Base-by-base conservation (phyloP, 192 early-diverging fungal genomes). In the Lobosporangium transversale region DNA sequence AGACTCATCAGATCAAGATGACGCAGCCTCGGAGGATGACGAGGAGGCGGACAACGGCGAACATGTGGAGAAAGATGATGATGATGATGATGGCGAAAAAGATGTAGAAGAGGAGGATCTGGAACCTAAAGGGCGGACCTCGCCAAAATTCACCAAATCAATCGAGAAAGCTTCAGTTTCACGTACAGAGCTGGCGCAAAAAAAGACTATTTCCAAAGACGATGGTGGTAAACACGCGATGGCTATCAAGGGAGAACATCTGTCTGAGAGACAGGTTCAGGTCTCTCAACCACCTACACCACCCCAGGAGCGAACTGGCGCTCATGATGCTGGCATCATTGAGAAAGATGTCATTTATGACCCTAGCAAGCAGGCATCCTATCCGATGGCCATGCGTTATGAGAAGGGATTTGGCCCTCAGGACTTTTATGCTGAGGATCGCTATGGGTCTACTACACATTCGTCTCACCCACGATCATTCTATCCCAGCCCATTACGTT, bases 401-500 rank as follows among this genome's bases (percentile, higher is more conserved):
- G 52, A 53, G 52, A 47, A 51, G 8, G 47, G 62, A 26, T 32
- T 56, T 23, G 26, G 48, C 29, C 56, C 45, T 14, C 53, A 53
- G 31, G 68, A 69, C 18, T 53, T 47, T 44, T 63, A 62, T 63
- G 60, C n/a, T 24, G 69, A 62, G 21, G 60, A 62, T 9, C 54
- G 47, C 6, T 62, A 57, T 15, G 35, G 52, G 14, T 31, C 44
- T 12, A n/a, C n/a, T n/a, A 47, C 53, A 35, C 37, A 45, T 10
- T 21, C 67, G 0, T 45, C 68, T 21, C 67, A 69, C 15, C 58
- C 68, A 11, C 70, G 62, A 6, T 74, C 62, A 5, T 65, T 58
- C 23, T 74, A 74, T 37, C 71, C 73, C 15, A 62, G 63, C 47
- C 65, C 73, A 0, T 62, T 65, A 3, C 53, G 55, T 14, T 51